Percentiles rank a stretch among this genome's conserved stretches.
These are phyloP conservation scores for Mycena leptocephala DNA, from an alignment of 768 basidiomycete genomes.

Conservation along the genomic window DNA sequence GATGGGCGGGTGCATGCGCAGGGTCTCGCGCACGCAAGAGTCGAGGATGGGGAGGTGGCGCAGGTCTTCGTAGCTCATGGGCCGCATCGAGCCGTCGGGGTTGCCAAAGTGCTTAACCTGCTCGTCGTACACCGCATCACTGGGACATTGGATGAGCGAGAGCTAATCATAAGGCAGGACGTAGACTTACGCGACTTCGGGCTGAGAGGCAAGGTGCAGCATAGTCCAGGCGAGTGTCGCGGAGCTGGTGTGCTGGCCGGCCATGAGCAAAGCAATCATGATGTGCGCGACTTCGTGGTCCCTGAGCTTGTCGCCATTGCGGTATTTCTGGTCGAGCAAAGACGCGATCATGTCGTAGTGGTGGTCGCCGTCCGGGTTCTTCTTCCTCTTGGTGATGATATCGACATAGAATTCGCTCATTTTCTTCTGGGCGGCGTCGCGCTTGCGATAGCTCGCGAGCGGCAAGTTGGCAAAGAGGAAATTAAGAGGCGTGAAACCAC, in stretches of 20 bases:
- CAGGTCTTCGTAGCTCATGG: conserved; percentile 90
- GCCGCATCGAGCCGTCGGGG: conserved; percentile 85
- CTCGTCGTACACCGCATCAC: conserved; percentile 90
- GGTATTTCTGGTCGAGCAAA: conserved; percentile 88
- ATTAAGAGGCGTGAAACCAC: conserved; percentile 96
- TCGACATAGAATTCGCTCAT: conserved; percentile 95
- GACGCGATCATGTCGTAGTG: conserved; percentile 96
- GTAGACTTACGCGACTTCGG: conserved; percentile 78
- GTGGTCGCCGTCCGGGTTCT: conserved; percentile 66
- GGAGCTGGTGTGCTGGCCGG: conserved; percentile 98
- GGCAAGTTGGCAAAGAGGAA: conserved; percentile 96
- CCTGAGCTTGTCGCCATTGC: conserved; percentile 80
- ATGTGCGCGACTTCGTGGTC: conserved; percentile 98
- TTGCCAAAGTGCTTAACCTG: conserved; percentile 88
- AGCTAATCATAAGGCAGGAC: background rate
- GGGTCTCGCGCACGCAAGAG: conserved; percentile 93
- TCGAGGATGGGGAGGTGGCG: conserved; percentile 89
- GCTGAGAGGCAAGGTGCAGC: conserved; percentile 86
- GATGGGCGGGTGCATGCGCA: conserved; percentile 95
- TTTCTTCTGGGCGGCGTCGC: conserved; percentile 92
- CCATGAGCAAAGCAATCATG: conserved; percentile 99
- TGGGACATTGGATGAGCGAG: conserved; percentile 46
- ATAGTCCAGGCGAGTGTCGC: conserved; percentile 93
- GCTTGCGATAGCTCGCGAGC: conserved; percentile 88
- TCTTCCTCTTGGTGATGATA: conserved; percentile 85